Evolutionary conservation across 768 basidiomycete species (phyloP).

Genomic region (Pleurotus sapidus): DNA sequence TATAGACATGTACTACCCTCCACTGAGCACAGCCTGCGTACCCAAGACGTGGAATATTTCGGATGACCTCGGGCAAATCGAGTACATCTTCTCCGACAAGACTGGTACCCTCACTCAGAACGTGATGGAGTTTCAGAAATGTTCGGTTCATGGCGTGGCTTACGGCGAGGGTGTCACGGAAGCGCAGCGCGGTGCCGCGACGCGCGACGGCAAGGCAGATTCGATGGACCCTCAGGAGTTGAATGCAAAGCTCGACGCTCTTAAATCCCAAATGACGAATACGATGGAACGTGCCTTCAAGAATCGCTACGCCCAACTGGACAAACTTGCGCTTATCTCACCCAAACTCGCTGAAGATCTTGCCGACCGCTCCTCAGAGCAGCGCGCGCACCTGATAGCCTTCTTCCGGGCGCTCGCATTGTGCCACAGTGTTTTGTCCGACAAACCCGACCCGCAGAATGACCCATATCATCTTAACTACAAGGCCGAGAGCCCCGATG

Average conservation of each 20-base stretch:
- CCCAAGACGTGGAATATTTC: conserved; percentile 99
- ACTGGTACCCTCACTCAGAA: conserved; percentile 97
- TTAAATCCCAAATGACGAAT: conserved; percentile 76
- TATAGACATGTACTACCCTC: conserved; percentile 92
- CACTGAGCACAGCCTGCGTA: conserved; percentile 83
- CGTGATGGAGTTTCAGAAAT: conserved; percentile 98
- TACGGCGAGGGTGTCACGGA: conserved; percentile 97
- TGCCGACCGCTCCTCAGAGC: conserved; percentile 52
- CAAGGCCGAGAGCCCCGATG: conserved; percentile 96
- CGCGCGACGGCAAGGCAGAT: conserved; percentile 72
- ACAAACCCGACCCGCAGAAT: conserved; percentile 59
- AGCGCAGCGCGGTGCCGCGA: conserved; percentile 89
- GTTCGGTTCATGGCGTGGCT: conserved; percentile 76
- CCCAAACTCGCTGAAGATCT: conserved; percentile 83
- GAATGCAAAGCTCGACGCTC: conserved; percentile 52
- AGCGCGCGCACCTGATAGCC: conserved; percentile 65
- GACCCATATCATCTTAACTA: conserved; percentile 73
- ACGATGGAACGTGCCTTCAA: conserved; percentile 79
- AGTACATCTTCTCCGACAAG: conserved; percentile 89
- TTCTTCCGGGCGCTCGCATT: conserved; percentile 96
- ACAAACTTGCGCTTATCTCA: conserved; percentile 85
- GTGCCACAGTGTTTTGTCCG: conserved; percentile 89
- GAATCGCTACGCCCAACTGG: conserved; percentile 80
- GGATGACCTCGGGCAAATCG: conserved; percentile 97
- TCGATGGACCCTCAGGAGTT: conserved; percentile 70